phyloP scores from a whole-genome alignment of 2,329 filamentous ascomycete species.

The Ophiostoma fasciatum region DNA sequence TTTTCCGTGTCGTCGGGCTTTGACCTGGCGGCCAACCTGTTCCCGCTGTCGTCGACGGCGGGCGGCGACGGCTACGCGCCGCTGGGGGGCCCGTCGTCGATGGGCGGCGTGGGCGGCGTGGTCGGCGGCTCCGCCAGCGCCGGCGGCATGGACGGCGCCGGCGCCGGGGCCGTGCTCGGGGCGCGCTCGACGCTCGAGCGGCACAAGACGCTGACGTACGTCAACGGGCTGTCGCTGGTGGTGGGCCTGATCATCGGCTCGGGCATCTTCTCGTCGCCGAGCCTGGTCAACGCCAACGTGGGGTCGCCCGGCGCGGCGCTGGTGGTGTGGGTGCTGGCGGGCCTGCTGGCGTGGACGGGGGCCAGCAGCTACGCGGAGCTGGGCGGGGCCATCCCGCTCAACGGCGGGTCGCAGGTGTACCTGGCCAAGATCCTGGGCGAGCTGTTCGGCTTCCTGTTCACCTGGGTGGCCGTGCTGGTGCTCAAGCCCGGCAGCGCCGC shows the following conservation, averaged over 20 bases:
- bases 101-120: constrained; percentile 34
- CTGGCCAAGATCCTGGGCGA: constrained; percentile 94
- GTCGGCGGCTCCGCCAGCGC: too few species aligned
- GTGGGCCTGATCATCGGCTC: constrained; percentile 85
- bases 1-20: constrained; percentile 90
- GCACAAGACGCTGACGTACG: constrained; percentile 86
- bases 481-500: constrained; percentile 86
- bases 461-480: constrained; percentile 89
- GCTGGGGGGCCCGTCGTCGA: constrained; percentile 58
- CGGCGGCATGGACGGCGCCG: constrained; percentile 31
- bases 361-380: constrained; percentile 64
- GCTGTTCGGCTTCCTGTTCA: constrained; percentile 82
- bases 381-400: constrained; percentile 87
- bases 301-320: constrained; percentile 44
- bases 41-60: constrained; percentile 67
- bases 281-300: constrained; percentile 47
- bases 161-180: constrained; percentile 43
- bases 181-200: constrained; percentile 81
- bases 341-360: constrained; percentile 48
- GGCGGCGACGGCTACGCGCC: constrained; percentile 66
- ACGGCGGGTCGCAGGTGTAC: constrained; percentile 88
- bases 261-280: constrained; percentile 50
- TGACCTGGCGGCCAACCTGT: constrained; percentile 86
- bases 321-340: constrained; percentile 45
- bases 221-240: constrained; percentile 85